A percentile compares a stretch with the other conserved stretches of the same genome.
phyloP scores from a whole-genome alignment of 768 basidiomycete species.

The Cystoderma amianthinum region DNA sequence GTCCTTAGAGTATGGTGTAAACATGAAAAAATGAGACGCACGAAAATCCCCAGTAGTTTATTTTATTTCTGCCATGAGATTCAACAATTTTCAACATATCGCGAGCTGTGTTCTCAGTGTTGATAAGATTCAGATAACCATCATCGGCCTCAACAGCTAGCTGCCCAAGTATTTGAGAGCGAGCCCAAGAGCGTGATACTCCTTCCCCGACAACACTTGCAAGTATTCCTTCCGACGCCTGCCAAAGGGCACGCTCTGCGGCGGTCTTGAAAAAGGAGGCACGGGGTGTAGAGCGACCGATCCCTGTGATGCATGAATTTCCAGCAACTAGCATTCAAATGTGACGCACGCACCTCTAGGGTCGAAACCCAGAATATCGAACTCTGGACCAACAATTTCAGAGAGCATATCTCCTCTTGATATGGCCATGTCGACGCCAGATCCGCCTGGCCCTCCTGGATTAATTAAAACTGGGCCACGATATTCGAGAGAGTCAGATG shows the following conservation, averaged over 20 bases:
- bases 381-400: conserved; percentile 30
- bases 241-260: conserved; percentile 23
- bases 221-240: conserved; percentile 12
- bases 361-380: conserved; percentile 41
- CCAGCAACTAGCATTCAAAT: neutral
- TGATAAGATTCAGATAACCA: conserved; percentile 21
- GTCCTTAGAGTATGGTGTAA: neutral
- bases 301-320: conserved; percentile 14
- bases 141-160: conserved; percentile 22
- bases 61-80: conserved; percentile 21
- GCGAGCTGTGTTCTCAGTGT: conserved; percentile 26
- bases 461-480: conserved; percentile 39
- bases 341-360: conserved; percentile 27
- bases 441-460: conserved; percentile 41
- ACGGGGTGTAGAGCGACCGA: conserved; percentile 24
- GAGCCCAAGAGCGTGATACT: conserved; percentile 23
- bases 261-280: conserved; percentile 26
- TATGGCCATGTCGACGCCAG: conserved; percentile 25
- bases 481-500: conserved; percentile 19
- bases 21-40: conserved; percentile 10
- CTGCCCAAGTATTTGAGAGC: conserved; percentile 19
- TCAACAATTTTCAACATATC: conserved; percentile 29
- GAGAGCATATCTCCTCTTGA: conserved; percentile 16
- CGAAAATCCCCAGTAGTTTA: conserved; percentile 24
- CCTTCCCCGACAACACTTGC: too few relatives aligned